phyloP scores from a whole-genome alignment of 2,329 filamentous ascomycete genomes.

The Hyphodiscus sp. region DNA sequence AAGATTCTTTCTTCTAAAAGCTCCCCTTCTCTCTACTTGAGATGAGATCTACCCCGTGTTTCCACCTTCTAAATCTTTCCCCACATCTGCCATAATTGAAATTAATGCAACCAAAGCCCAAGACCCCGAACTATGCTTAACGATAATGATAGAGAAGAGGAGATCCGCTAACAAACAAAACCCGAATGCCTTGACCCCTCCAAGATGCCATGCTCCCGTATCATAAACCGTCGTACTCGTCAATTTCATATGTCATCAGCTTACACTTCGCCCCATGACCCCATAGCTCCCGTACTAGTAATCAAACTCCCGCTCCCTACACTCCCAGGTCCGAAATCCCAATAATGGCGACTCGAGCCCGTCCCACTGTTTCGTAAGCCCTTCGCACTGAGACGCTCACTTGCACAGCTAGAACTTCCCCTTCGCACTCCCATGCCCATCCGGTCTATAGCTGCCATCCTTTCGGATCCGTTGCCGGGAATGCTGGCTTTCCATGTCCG shows the following conservation, averaged over 20 bases:
- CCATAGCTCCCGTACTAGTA: conserved; percentile 60
- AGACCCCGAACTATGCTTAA: not conserved
- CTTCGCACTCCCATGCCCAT: conserved; percentile 37
- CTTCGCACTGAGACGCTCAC: conserved; percentile 72
- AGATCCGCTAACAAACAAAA: not conserved
- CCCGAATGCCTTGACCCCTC: not conserved
- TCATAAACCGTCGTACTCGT: too few species aligned
- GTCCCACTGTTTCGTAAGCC: conserved; percentile 46
- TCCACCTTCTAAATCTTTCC: not conserved
- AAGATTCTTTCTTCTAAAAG: not conserved
- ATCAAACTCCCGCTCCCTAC: conserved; percentile 70
- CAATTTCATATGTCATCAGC: not conserved
- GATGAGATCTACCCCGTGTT: not conserved
- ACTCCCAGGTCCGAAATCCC: conserved; percentile 74
- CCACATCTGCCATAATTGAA: not conserved
- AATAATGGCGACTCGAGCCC: conserved; percentile 66
- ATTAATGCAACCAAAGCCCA: not conserved
- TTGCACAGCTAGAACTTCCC: conserved; percentile 66
- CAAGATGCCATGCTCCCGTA: not conserved
- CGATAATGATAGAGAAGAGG: not conserved
- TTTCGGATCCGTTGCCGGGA: conserved; percentile 37
- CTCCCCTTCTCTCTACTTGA: not conserved
- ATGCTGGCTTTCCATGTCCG: conserved; percentile 48
- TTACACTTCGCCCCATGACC: conserved; percentile 72
- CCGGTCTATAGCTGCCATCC: conserved; percentile 38